Conservation (phyloP, 2,329 filamentous ascomycete species). For the Hirsutella rhossiliensis region DNA sequence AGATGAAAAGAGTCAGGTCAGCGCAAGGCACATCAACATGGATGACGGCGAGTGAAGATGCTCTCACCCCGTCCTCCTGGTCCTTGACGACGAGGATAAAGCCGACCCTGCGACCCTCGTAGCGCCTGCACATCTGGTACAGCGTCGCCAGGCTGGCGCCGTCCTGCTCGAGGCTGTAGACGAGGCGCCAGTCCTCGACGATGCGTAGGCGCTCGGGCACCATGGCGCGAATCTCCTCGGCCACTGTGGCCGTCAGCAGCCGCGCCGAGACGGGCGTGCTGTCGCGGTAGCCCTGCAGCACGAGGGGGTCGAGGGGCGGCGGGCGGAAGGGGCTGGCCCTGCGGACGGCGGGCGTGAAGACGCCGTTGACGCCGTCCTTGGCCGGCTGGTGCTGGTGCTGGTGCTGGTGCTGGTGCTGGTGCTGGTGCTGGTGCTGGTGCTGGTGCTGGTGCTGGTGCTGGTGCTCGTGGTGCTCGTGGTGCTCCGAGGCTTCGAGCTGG, state of each 20-base stretch:
- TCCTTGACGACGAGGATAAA: constrained; percentile 86
- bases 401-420: constrained; percentile 5
- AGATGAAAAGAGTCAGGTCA: constrained; percentile 1
- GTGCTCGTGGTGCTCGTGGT: constrained; percentile 3
- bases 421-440: constrained; percentile 3
- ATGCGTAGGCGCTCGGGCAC: constrained; percentile 80
- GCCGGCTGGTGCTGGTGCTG: constrained; percentile 5
- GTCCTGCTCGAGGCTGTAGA: constrained; percentile 86
- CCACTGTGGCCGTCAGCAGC: constrained; percentile 60
- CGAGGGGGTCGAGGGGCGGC: constrained; percentile 74
- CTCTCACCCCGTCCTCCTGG: constrained; percentile 58
- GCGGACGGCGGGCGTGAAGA: constrained; percentile 39
- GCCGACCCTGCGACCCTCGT: constrained; percentile 59
- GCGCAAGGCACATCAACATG: too few relatives aligned
- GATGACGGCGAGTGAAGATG: too few relatives aligned
- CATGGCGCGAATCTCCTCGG: constrained; percentile 86
- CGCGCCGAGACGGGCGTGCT: constrained; percentile 47
- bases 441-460: constrained; percentile 7
- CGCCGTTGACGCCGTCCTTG: constrained; percentile 40
- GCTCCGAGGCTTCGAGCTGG: constrained; percentile 13
- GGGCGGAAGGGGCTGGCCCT: constrained; percentile 72
- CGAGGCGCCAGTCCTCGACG: constrained; percentile 72
- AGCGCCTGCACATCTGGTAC: constrained; percentile 65
- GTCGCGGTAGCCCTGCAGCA: constrained; percentile 52
- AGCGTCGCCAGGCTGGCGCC: constrained; percentile 79